Evolutionary conservation across 495 filamentous ascomycete species (phyloP), one percentile per base, ranked within the genome.

Genomic region (Penicillium canescens): DNA sequence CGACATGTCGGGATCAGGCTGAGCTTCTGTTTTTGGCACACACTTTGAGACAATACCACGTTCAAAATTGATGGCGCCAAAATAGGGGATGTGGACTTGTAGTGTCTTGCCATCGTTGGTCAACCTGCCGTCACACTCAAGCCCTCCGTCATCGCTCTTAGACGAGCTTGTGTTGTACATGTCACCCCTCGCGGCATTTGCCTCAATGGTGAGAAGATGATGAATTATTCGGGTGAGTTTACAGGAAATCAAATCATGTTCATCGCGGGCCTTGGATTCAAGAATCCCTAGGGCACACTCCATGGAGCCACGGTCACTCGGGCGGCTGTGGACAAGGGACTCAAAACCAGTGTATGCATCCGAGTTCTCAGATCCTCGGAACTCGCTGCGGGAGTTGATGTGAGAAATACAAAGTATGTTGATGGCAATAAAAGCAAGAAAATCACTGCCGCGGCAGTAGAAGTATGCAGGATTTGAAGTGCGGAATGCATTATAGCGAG

Each of bases 371-470:
- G 11, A 13, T 12, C 34, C 23, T 5, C 18, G 35, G 33, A 18
- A 14, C 16, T 68, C 52, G 6, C 50, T 60, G 31, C 61, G 63
- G 12, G 62, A 61, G 35, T 68, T 58, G 12, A 71, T 54, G 40
- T 71, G 59, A 1, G 60, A 57, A 23, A 69, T 42, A 9, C 62
- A 62, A 21, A 71, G 31, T 13, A 77, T 57, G 20, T 73, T 66
- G 6, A 79, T 69, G 1, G 74, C 70, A 3, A 76, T 75, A 53
- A 82, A 79, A 10, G 67, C 77, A 39, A 78, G 67, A 44, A 78
- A 83, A 43, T 84, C 80, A 10, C 73, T 56, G 7, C 75, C 63
- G 44, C 80, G 78, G 62, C 79, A 82, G 54, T 71, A 69, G 50
- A 71, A 70, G 12, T 66, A 52, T 3, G 50, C 56, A 2, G 48